These are phyloP conservation scores for Neurospora discreta DNA, from an alignment of 495 filamentous ascomycete genomes.

Conservation along the genomic window DNA sequence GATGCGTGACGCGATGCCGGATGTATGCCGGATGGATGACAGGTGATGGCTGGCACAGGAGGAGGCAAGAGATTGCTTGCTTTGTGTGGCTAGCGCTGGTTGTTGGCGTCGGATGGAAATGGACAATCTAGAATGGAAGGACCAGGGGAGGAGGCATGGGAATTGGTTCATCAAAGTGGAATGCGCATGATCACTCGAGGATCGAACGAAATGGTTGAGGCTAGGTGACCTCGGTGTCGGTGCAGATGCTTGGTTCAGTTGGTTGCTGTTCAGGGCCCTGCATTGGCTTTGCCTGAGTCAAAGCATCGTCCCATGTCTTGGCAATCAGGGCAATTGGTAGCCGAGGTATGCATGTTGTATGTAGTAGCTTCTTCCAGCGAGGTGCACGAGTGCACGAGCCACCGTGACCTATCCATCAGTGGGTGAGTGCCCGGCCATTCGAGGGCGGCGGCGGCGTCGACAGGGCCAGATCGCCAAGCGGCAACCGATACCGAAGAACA, in stretches of 20 bases:
- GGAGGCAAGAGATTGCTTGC: background rate
- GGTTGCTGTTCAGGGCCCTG: background rate
- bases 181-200: background rate
- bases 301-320: background rate
- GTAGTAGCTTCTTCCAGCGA: background rate
- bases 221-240: background rate
- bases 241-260: background rate
- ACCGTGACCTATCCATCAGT: background rate
- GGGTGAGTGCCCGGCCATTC: background rate
- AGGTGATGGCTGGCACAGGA: background rate
- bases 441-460: background rate
- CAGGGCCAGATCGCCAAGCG: background rate
- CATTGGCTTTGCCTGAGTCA: no score
- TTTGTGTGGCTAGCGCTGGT: background rate
- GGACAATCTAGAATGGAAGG: background rate
- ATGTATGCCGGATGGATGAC: background rate
- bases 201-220: background rate
- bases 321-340: background rate
- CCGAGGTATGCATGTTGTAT: no score
- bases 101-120: background rate
- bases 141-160: background rate
- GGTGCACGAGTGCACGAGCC: background rate
- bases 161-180: background rate
- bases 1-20: background rate
- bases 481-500: background rate